A percentile compares a stretch with the other conserved stretches of the same genome.
phyloP scores from a whole-genome alignment of 192 early-diverging fungal genomes.

The Chytriomyces sp. region DNA sequence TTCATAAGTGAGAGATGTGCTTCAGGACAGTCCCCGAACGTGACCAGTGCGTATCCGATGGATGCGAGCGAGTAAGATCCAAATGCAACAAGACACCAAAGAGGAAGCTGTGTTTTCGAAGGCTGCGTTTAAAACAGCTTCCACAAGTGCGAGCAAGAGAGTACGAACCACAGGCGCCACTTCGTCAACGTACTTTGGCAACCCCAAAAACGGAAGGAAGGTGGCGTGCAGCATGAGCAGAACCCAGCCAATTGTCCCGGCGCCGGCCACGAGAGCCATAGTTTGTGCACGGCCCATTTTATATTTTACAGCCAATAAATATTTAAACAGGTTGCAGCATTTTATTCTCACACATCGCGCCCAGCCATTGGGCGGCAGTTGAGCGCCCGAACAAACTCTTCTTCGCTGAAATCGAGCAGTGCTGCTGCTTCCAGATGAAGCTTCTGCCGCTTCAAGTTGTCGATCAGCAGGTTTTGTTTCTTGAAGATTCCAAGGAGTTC shows the following conservation, averaged over 20 bases:
- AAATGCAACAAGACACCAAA: constrained; percentile 81
- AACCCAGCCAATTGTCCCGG: constrained; percentile 1
- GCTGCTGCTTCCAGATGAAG: constrained; percentile 39
- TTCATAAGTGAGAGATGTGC: constrained; percentile 81
- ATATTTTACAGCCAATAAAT: background rate
- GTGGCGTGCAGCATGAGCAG: background rate
- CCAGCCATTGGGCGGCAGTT: constrained; percentile 36
- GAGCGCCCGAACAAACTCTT: constrained; percentile 28
- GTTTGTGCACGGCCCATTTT: constrained; percentile 31
- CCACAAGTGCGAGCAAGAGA: background rate
- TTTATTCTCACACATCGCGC: constrained; percentile 13
- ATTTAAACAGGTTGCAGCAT: background rate
- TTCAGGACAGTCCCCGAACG: constrained; percentile 91
- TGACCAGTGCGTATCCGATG: constrained; percentile 84
- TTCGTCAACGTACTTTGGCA: constrained; percentile 28
- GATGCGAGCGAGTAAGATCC: constrained; percentile 88
- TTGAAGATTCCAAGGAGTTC: constrained; percentile 59
- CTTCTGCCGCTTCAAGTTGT: constrained; percentile 63
- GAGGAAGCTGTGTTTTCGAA: constrained; percentile 64
- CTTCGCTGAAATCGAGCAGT: constrained; percentile 25
- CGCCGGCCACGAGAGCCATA: background rate
- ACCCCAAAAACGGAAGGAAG: constrained; percentile 3
- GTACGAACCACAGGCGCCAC: constrained; percentile 29
- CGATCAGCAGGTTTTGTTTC: constrained; percentile 60
- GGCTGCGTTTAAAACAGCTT: background rate